Conservation (phyloP, 148 eudicot species). For the Chenopodium suecicum region DNA sequence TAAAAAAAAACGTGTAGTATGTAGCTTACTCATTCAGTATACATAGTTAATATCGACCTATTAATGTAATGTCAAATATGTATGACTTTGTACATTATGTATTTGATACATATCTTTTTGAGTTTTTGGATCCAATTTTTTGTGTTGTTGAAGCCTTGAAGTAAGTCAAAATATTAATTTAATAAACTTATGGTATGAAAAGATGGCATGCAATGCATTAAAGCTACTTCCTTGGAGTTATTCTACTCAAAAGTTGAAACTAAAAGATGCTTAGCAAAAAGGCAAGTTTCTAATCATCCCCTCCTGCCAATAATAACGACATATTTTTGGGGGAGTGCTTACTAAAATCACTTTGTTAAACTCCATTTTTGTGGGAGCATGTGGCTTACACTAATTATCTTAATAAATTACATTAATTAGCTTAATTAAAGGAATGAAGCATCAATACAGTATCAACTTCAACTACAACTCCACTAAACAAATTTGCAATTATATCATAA, state of each 20-base stretch:
- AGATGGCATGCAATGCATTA: not conserved
- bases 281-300: conserved; percentile 9
- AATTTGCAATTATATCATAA: not conserved
- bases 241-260: not conserved
- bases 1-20: too few species aligned
- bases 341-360: not conserved
- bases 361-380: conserved; percentile 29
- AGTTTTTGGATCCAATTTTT: too few species aligned
- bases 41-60: too few species aligned
- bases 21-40: too few species aligned
- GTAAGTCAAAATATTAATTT: not conserved
- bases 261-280: conserved; percentile 6
- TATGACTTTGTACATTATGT: not conserved
- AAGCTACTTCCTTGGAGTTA: not conserved
- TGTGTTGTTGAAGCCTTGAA: not conserved
- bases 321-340: not conserved
- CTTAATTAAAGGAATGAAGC: not conserved
- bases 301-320: conserved; percentile 10
- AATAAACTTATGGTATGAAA: too few species aligned
- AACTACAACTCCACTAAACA: conserved; percentile 9
- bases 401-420: not conserved
- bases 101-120: too few species aligned
- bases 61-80: too few species aligned
- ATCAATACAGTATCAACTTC: conserved; percentile 4
- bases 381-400: conserved; percentile 22